Evolutionary conservation across 1,284 basidiomycete species (phyloP).

Genomic region (Hypsizygus ulmarius): DNA sequence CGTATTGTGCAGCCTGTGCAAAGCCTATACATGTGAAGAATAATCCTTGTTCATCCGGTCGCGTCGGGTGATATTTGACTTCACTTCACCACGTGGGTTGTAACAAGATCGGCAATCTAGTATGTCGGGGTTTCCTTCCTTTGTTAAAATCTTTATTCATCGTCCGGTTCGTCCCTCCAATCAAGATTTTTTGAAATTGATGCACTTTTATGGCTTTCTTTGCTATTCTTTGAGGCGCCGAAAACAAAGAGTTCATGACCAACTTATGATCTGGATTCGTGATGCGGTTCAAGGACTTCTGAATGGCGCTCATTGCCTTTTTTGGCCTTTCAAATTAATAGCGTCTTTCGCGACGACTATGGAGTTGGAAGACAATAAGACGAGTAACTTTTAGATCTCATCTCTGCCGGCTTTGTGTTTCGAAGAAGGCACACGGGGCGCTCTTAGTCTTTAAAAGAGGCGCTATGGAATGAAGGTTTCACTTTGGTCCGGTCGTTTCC

Average conservation of each 20-base stretch:
- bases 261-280: slow-evolving; percentile 7
- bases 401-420: slow-evolving; percentile 17
- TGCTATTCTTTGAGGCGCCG: not conserved
- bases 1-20: no score
- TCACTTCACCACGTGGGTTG: slow-evolving; percentile 20
- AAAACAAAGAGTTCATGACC: slow-evolving; percentile 14
- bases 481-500: slow-evolving; percentile 13
- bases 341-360: slow-evolving; percentile 7
- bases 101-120: slow-evolving; percentile 25
- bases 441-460: slow-evolving; percentile 14
- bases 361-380: slow-evolving; percentile 19
- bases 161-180: slow-evolving; percentile 8
- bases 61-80: slow-evolving; percentile 4
- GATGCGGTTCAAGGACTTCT: not conserved
- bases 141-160: slow-evolving; percentile 17
- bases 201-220: slow-evolving; percentile 8
- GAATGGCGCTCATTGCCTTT: slow-evolving; percentile 12
- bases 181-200: slow-evolving; percentile 18
- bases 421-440: slow-evolving; percentile 6
- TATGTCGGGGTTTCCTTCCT: slow-evolving; percentile 7
- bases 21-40: not conserved
- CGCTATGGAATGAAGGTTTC: slow-evolving; percentile 10
- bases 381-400: slow-evolving; percentile 7
- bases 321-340: slow-evolving; percentile 2
- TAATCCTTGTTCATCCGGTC: slow-evolving; percentile 6